These are phyloP conservation scores for Dillenia suffruticosa DNA, from an alignment of 164 flowering plant species.

Conservation along the genomic window DNA sequence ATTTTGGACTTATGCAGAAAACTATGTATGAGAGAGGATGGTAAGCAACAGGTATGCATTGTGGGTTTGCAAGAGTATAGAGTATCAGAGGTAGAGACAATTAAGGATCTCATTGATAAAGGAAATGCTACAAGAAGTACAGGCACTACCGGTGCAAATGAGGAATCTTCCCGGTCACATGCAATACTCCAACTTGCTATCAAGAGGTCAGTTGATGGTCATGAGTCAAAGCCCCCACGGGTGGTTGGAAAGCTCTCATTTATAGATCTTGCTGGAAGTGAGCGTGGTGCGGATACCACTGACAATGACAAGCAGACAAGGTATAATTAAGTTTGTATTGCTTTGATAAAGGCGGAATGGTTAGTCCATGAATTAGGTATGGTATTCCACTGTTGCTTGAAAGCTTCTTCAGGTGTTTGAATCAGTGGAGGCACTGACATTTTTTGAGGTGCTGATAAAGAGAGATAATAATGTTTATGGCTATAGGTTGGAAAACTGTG, in stretches of 20 bases:
- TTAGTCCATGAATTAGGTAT: no score
- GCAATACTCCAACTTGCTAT: constrained; percentile 92
- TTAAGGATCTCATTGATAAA: constrained; percentile 77
- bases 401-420: no score
- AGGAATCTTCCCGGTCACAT: constrained; percentile 97
- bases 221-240: constrained; percentile 75
- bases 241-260: constrained; percentile 89
- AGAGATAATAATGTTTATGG: no score
- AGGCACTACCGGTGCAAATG: constrained; percentile 97
- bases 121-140: constrained; percentile 91
- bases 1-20: constrained; percentile 37
- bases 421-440: no score
- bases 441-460: no score
- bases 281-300: constrained; percentile 98
- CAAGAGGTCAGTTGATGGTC: constrained; percentile 69
- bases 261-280: constrained; percentile 98
- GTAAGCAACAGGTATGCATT: constrained; percentile 92
- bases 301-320: constrained; percentile 96
- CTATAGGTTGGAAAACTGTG: no score
- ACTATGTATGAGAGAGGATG: constrained; percentile 96
- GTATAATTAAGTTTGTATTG: constrained; percentile 19
- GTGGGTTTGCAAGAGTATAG: constrained; percentile 86
- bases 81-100: constrained; percentile 69
- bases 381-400: no score
- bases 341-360: no score